Base-by-base conservation (phyloP, 1,139 yeast species). In the Lodderomyces elongisporus region DNA sequence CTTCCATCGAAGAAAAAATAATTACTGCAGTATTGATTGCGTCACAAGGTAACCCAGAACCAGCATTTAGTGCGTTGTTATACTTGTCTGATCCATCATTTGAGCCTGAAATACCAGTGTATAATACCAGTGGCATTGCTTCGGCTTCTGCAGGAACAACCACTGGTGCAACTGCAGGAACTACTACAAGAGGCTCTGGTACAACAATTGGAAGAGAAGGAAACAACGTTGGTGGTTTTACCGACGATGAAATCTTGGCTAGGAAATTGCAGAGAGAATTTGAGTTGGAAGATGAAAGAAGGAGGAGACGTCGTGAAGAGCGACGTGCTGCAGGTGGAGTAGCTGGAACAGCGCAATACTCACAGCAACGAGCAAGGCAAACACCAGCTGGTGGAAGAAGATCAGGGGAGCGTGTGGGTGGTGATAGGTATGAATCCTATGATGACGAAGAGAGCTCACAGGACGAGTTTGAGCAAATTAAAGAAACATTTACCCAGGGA, bases 61-160 rank as follows among this genome's bases (percentile, higher is more conserved):
- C 85, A 1, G 95, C 96, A 0, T 89, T 89, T 64, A 83, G 82
- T 56, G 96, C 96, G 0, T 63, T 89, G 49, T 65, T 91, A 42
- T 85, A 76, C 45, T 63, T 85, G 40, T 79, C 87, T 10, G 96
- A 89, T 60, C 95, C 95, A 5, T 59, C 69, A 7, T 78, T 74
- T 51, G 71, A 71, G 47, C 80, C 87, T 10, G 82, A 79, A 37
- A 74, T 78, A 34, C 72, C 81, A 10, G 55, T 60, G 8, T 54
- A 58, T 8, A 35, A 27, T 16, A 8, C 22, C 7, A 20, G 22
- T 10, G 10, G 10, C 22, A 20, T 20, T 8, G 27, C 37, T 6
- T 46, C 41, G 3, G 33, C 41, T 9, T 30, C 32, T 10, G 22
- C 9, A 12, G 25, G 17, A 3, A n/a, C 27, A 29, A 44, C 48